These are phyloP conservation scores for Kazachstania kunashirensis DNA, from an alignment of 805 yeast genomes.

Conservation along the genomic window DNA sequence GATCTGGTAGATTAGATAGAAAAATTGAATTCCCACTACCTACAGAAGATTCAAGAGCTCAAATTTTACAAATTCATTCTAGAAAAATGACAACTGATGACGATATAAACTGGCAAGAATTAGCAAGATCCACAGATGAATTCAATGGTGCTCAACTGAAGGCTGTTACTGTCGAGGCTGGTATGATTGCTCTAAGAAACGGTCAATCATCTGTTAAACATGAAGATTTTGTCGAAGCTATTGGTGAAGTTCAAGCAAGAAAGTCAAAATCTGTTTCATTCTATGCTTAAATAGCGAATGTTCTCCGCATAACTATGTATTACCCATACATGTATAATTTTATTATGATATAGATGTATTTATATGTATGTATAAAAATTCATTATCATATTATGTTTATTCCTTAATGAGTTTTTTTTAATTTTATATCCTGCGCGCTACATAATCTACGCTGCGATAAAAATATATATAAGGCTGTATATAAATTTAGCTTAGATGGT, in stretches of 20 bases:
- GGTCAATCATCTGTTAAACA: conserved; percentile 88
- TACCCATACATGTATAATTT: no score
- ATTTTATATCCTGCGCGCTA: no score
- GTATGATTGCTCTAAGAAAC: conserved; percentile 96
- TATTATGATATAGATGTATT: no score
- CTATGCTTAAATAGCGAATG: conserved; percentile 73
- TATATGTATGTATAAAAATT: no score
- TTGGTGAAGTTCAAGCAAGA: conserved; percentile 96
- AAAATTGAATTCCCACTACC: conserved; percentile 98
- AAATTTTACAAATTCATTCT: conserved; percentile 92
- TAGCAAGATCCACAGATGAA: conserved; percentile 96
- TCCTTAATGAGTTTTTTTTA: no score
- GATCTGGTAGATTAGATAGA: conserved; percentile 96
- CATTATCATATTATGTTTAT: no score
- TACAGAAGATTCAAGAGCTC: conserved; percentile 93
- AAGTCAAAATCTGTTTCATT: conserved; percentile 91
- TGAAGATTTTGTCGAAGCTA: conserved; percentile 97
- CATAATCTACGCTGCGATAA: no score
- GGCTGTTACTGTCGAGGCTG: conserved; percentile 99
- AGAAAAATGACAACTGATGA: conserved; percentile 91
- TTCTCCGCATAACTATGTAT: no score
- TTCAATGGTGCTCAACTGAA: conserved; percentile 98
- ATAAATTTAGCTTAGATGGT: no score
- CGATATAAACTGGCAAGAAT: conserved; percentile 93
- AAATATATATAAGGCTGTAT: no score